Evolutionary conservation across 139 green algal genomes (phyloP).

Genomic region (Tetraselmis striata): DNA sequence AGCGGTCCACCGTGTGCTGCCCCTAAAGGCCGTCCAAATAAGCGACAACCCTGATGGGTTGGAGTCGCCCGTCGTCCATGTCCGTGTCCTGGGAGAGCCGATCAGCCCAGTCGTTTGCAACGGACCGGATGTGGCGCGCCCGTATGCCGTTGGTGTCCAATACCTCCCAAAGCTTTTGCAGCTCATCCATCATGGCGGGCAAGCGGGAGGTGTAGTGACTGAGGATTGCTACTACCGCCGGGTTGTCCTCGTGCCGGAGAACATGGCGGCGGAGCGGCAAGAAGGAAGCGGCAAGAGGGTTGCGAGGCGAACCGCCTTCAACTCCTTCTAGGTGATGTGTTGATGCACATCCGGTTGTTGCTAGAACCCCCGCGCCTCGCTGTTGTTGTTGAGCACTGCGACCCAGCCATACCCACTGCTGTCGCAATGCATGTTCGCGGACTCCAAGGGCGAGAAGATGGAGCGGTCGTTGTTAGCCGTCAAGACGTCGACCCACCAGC

Average conservation of each 20-base stretch:
- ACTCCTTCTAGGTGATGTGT: neutral
- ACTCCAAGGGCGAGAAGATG: neutral
- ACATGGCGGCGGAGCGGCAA: neutral
- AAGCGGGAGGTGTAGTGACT: neutral
- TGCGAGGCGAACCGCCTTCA: neutral
- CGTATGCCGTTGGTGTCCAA: neutral
- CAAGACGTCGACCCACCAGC: neutral
- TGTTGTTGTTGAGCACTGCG: neutral
- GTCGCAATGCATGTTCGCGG: neutral
- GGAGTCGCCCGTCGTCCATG: neutral
- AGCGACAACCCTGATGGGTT: neutral
- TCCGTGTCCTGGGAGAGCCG: neutral
- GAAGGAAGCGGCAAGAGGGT: neutral
- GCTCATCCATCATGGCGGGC: neutral
- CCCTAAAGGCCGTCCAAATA: neutral
- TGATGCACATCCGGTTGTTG: neutral
- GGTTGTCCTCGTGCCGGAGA: neutral
- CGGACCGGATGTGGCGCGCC: neutral
- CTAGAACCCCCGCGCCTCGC: neutral
- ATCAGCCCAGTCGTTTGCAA: neutral
- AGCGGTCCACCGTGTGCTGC: neutral
- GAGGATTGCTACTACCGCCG: neutral
- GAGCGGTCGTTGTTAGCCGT: neutral
- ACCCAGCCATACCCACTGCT: neutral
- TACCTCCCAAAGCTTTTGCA: neutral